Conservation (phyloP, 208 protist genomes). For the Perkinsela sp. region DNA sequence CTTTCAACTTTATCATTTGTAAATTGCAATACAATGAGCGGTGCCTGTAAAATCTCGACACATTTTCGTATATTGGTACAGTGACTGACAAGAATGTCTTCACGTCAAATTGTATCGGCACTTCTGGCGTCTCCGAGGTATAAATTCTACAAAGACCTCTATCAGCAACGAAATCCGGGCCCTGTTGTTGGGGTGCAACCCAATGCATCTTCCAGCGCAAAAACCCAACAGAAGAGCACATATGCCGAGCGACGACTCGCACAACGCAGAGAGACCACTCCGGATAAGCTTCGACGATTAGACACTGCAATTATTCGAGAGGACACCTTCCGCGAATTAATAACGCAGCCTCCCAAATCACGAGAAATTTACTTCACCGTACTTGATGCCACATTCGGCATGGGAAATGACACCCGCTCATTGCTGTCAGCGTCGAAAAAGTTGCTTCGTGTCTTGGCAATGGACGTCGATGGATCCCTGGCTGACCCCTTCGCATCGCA, state of each 20-base stretch:
- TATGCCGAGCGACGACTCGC: too few relatives aligned
- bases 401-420: not conserved
- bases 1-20: too few relatives aligned
- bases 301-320: too few relatives aligned
- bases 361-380: not conserved
- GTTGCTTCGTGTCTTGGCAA: not conserved
- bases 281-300: too few relatives aligned
- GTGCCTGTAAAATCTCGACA: too few relatives aligned
- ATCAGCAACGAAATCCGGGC: not conserved
- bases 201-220: too few relatives aligned
- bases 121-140: not conserved
- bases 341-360: not conserved
- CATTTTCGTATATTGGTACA: too few relatives aligned
- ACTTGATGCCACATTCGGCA: not conserved
- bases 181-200: not conserved
- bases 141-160: not conserved
- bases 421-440: not conserved
- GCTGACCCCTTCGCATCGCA: not conserved
- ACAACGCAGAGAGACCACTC: too few relatives aligned
- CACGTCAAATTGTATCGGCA: not conserved
- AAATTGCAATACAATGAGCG: too few relatives aligned
- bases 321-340: too few relatives aligned
- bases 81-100: too few relatives aligned
- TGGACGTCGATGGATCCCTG: not conserved
- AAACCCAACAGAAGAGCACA: too few relatives aligned